Base-by-base conservation (phyloP, 257 asterid genomes). In the Solanum pimpinellifolium region DNA sequence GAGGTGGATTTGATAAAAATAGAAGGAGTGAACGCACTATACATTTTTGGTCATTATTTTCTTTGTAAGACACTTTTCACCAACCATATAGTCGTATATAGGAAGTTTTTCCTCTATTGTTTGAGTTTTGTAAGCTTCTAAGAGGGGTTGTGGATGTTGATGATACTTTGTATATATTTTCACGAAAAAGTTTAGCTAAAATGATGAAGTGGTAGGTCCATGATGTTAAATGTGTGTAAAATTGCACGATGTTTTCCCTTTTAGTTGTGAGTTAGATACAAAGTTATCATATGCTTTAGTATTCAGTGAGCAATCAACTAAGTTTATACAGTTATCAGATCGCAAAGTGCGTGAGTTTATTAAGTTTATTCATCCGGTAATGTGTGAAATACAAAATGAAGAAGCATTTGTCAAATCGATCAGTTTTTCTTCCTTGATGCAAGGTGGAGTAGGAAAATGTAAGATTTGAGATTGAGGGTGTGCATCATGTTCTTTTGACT, bases 71-170 rank as follows among this genome's bases (percentile, higher is more conserved):
- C 35, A 68, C 72, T 49, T 35, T 89, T 90, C 68, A 87, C 90
- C 18, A 85, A 86, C 65, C 9, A 18, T 11, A 6, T 4, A 11
- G 29, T 76, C 21, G 27, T 75, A 12, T 83, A 88, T 86, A 66
- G 60, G 42, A 88, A 89, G 11, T 94, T 90, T 35, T 89, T 90
- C 18, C 92, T 2, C 90, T 95, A 31, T 83, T 92, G 47, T 87
- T 95, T 88, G 94, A 93, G 25, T 95, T 95, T 83, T 95, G 96
- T 83, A 93, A 88, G 91, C 83, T 91, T 90, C 90, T 95, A 86
- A 91, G 88, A 82, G 42, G 87, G 82, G 86, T 87, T 0, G 91
- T 86, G 21, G 95, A 94, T 60, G 41, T 52, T 78, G 88, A 88
- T 83, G 95, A 94, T 90, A 86, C 89, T 5, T 86, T 95, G 88